Evolutionary conservation across 75 land plant genomes (phyloP).

Genomic region (Azolla pinnata): DNA sequence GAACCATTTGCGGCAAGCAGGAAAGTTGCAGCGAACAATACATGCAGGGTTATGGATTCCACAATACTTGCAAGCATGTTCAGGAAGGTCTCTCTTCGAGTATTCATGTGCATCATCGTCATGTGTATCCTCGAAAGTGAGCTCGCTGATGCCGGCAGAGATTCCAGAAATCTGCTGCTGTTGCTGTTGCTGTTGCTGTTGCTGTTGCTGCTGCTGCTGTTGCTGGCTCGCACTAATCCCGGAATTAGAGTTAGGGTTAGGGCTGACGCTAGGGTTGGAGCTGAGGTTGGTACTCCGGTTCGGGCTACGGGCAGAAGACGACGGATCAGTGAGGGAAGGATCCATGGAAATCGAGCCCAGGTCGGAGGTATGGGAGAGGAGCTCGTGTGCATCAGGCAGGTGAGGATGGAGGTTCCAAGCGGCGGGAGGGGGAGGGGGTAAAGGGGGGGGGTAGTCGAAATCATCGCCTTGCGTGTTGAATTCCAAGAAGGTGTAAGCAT

Average conservation of each 20-base stretch:
- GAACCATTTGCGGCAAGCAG: slow-evolving; percentile 95
- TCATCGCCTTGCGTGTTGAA: slow-evolving; percentile 93
- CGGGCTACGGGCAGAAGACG: too few species aligned
- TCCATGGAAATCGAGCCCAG: not conserved
- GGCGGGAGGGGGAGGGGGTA: slow-evolving; percentile 24
- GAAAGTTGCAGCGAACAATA: slow-evolving; percentile 85
- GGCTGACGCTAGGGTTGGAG: too few species aligned
- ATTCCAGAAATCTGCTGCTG: slow-evolving; percentile 36
- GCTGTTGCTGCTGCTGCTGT: slow-evolving; percentile 9
- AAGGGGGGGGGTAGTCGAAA: slow-evolving; percentile 55
- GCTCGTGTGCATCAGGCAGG: slow-evolving; percentile 9
- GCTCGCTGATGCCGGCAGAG: slow-evolving; percentile 54
- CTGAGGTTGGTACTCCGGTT: too few species aligned
- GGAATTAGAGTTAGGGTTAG: not conserved
- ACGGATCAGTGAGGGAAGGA: not conserved
- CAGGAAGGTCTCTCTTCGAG: slow-evolving; percentile 70
- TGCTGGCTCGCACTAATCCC: slow-evolving; percentile 10
- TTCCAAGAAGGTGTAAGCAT: slow-evolving; percentile 97
- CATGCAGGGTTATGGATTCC: slow-evolving; percentile 96
- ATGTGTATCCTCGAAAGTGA: slow-evolving; percentile 77
- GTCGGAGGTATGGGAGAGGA: slow-evolving; percentile 1
- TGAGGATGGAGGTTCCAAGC: slow-evolving; percentile 7
- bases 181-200: not conserved
- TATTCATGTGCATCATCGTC: slow-evolving; percentile 61
- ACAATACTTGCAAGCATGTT: slow-evolving; percentile 95